Percentiles rank a stretch among this genome's conserved stretches.
Conservation (phyloP, 257 asterid species). For the Osmanthus fragrans region DNA sequence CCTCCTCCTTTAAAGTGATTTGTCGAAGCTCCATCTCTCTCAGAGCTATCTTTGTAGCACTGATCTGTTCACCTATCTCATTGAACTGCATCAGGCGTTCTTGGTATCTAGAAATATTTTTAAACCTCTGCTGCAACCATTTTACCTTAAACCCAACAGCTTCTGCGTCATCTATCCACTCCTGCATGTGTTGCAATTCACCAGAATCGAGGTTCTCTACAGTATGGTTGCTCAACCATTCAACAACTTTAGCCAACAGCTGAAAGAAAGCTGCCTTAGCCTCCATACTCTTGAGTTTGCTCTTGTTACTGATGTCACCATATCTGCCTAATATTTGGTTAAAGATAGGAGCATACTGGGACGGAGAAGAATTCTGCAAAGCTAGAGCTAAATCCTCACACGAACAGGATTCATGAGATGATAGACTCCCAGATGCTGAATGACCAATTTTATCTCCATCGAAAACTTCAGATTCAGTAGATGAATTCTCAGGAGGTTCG, state of each 20-base stretch:
- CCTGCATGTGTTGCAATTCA: slow-evolving; percentile 25
- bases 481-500: slow-evolving; percentile 5
- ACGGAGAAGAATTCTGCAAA: slow-evolving; percentile 10
- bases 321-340: slow-evolving; percentile 25
- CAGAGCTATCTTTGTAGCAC: slow-evolving; percentile 30
- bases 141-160: slow-evolving; percentile 39
- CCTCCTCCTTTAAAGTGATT: slow-evolving; percentile 26
- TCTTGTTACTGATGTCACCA: slow-evolving; percentile 34
- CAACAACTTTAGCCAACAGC: slow-evolving; percentile 36
- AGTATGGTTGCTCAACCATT: slow-evolving; percentile 18
- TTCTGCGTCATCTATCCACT: slow-evolving; percentile 31
- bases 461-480: slow-evolving; percentile 22
- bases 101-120: slow-evolving; percentile 17
- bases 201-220: slow-evolving; percentile 16
- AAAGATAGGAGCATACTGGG: slow-evolving; percentile 15
- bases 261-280: slow-evolving; percentile 27
- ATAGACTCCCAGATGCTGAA: neutral
- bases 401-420: neutral
- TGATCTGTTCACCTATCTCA: slow-evolving; percentile 19
- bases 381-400: slow-evolving; percentile 18
- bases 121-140: slow-evolving; percentile 41
- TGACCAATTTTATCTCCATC: slow-evolving; percentile 16
- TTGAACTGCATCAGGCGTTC: slow-evolving; percentile 13
- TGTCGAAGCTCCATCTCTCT: slow-evolving; percentile 32
- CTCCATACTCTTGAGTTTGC: slow-evolving; percentile 31